Evolutionary conservation across 1,284 basidiomycete genomes (phyloP), one percentile per base, ranked within the genome.

Genomic region (Ceratobasidium sp.): DNA sequence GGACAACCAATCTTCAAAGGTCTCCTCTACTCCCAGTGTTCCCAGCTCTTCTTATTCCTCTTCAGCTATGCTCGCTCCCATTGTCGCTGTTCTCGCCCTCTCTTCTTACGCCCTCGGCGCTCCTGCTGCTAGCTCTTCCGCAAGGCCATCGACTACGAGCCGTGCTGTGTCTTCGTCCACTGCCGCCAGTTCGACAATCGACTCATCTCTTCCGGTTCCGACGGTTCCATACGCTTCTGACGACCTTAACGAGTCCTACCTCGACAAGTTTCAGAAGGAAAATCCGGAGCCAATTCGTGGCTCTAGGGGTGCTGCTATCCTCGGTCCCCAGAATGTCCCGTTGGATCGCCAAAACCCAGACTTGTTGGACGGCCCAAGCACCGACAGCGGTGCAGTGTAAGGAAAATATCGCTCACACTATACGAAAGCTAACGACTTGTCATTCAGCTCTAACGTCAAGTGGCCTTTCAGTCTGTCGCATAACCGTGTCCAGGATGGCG

Each of bases 401-500:
- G 90, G 20, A 12, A 67, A 28, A 23, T 38, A 46, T 77, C 15
- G 40, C 15, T 28, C 0, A 7, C 26, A 9, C 6, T 48, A 15
- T 33, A 12, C 28, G n/a, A 50, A 17, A 12, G 3, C 44, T 50
- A 20, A 50, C 13, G 7, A 9, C 33, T 46, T 1, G 23, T 9
- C 26, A 12, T 15, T 7, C 80, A 91, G 90, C 13, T 78, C 82
- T 6, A 92, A 92, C 80, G 89, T 90, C 15, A 93, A 93, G 83
- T 93, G 92, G 92, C 89, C 92, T 0, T 92, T 93, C 83, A 85
- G 86, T 78, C 83, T 93, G 77, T 92, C 91, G 77, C 90, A 91
- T 83, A 93, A 92, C 81, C 89, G 91, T 40, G 83, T 94, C 26
- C 89, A 91, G 78, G 89, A 89, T 0, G 92, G 92, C 40, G 92